Conservation (phyloP, 1,284 basidiomycete genomes). For the Ceratobasidium theobromae region DNA sequence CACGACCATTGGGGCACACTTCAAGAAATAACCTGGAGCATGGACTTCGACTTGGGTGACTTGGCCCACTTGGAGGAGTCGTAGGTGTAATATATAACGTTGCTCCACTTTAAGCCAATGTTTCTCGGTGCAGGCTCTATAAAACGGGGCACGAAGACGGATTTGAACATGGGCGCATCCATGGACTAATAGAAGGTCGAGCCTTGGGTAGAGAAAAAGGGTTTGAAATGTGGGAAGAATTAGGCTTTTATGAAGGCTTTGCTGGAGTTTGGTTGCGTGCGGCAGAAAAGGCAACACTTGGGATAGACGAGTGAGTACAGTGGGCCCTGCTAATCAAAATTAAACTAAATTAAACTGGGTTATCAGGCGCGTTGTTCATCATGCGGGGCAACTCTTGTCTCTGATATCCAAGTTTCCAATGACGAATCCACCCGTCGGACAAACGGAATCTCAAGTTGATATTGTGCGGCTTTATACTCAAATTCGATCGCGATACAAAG, state of each 20-base stretch:
- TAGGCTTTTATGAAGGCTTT: conserved; percentile 89
- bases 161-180: conserved; percentile 79
- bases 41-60: conserved; percentile 60
- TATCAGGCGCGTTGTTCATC: conserved; percentile 60
- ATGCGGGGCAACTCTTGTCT: conserved; percentile 67
- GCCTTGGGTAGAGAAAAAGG: conserved; percentile 88
- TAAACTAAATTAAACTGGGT: not conserved
- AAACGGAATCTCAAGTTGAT: conserved; percentile 58
- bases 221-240: conserved; percentile 95
- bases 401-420: conserved; percentile 77
- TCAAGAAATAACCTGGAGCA: not conserved
- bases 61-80: conserved; percentile 71
- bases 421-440: conserved; percentile 60
- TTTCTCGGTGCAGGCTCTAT: conserved; percentile 65
- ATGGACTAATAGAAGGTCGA: conserved; percentile 91
- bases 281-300: conserved; percentile 31
- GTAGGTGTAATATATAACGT: conserved; percentile 45
- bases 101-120: conserved; percentile 13
- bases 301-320: conserved; percentile 33
- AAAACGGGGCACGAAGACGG: conserved; percentile 76
- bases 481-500: conserved; percentile 86
- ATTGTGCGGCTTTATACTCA: conserved; percentile 72
- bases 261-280: conserved; percentile 64
- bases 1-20: no score
- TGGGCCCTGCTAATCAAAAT: not conserved